Evolutionary conservation across 495 filamentous ascomycete genomes (phyloP).

Genomic region (Thermochaetoides thermophila): DNA sequence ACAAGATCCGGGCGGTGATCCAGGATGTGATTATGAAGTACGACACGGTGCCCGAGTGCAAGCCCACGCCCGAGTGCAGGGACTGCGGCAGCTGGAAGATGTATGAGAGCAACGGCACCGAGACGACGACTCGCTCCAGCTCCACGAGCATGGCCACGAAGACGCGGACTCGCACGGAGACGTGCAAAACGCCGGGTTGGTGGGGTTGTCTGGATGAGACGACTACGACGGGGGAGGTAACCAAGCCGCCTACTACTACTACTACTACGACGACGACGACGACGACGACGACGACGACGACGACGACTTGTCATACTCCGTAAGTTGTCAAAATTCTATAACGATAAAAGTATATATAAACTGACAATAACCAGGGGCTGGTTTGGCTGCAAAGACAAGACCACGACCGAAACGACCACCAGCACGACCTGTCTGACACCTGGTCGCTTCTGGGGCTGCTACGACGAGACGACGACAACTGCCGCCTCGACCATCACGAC

Average conservation of each 20-base stretch:
- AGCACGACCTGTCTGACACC: conserved; percentile 36
- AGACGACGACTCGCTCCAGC: conserved; percentile 50
- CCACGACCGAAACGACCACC: conserved; percentile 16
- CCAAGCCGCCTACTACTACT: conserved; percentile 31
- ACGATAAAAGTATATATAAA: no score
- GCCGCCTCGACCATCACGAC: conserved; percentile 9
- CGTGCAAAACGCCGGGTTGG: conserved; percentile 81
- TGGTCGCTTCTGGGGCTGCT: conserved; percentile 43
- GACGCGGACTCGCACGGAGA: conserved; percentile 59
- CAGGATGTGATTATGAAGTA: conserved; percentile 72
- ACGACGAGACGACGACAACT: conserved; percentile 31
- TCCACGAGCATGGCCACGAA: conserved; percentile 36
- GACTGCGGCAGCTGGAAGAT: conserved; percentile 94
- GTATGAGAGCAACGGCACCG: conserved; percentile 75
- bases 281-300: conserved; percentile 31
- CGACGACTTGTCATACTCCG: conserved; percentile 44
- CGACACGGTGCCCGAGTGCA: conserved; percentile 60
- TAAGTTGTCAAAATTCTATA: no score
- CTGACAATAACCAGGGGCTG: conserved; percentile 41
- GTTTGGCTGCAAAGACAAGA: conserved; percentile 49
- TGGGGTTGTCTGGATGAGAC: conserved; percentile 58
- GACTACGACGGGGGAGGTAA: conserved; percentile 32
- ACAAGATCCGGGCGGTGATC: conserved; percentile 76
- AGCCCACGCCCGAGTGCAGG: conserved; percentile 55
- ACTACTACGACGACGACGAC: conserved; percentile 30